Base-by-base conservation (phyloP, 2,329 filamentous ascomycete species). In the Akanthomyces uredinophilus region DNA sequence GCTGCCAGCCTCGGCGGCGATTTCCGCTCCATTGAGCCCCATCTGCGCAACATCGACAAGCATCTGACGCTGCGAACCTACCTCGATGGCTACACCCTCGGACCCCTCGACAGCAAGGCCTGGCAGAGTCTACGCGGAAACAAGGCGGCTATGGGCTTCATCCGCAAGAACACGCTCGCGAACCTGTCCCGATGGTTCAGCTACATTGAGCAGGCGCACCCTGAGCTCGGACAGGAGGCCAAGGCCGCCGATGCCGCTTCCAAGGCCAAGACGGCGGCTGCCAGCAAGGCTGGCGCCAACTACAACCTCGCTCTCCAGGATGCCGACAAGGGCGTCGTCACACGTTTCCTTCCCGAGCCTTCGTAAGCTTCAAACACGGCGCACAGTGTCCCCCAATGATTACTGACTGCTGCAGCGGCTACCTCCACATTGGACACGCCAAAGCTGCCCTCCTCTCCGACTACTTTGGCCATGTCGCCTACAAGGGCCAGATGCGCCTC, bases 401-500 rank as follows among this genome's bases (percentile, higher is more conserved):
- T 63, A 47, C 50, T 64, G 37, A 66, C 57, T 13, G 47, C 29
- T 58, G 16, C 64, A 83, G 80, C 67, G 92, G 92, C 65, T 96
- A 96, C 73, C 86, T 97, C 50, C 94, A 97, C 78, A 96, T 97
- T 66, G 94, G 94, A 60, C 94, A 98, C 79, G 92, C 92, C 68
- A 98, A 98, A 79, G 92, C 92, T 35, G 92, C 92, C 6, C 83
- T 96, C 61, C 86, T 98, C 62, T 96, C 95, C 79, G 93, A 98
- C 75, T 98, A 96, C 82, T 98, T 98, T 69, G 94, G 92, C 50
- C 92, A 97, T 75, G 89, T 92, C 74, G 90, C 92, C 69, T 96
- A 96, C 81, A 88, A 94, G 64, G 95, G 95, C 70, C 96, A 89
- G 70, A 82, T 99, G 69, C 87, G 96, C 64, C 85, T 98, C 55